phyloP scores from a whole-genome alignment of 768 basidiomycete species.

The Psilocybe subaeruginosa region DNA sequence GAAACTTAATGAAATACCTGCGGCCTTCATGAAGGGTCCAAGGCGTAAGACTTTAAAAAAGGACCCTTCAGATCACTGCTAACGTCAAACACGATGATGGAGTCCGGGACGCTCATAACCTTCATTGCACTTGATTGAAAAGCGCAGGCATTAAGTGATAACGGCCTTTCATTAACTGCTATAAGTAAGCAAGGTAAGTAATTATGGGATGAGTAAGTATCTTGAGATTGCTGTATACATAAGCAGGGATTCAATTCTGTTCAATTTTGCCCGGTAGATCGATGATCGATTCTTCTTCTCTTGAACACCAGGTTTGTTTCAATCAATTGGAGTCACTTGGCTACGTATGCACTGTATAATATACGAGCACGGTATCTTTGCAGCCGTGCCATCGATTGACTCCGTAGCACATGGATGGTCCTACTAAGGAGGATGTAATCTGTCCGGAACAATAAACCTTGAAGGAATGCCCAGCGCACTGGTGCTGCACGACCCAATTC shows the following conservation, averaged over 20 bases:
- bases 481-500: neutral
- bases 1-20: neutral
- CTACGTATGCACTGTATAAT: too few species aligned
- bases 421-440: neutral
- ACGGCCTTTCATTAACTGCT: neutral
- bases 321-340: too few species aligned
- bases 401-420: neutral
- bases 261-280: neutral
- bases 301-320: too few species aligned
- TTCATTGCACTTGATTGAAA: slow-evolving; percentile 9
- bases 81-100: neutral
- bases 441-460: neutral
- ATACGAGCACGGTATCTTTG: neutral
- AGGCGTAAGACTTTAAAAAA: neutral
- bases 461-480: neutral
- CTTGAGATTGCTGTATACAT: too few species aligned
- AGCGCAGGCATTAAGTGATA: slow-evolving; percentile 2
- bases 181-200: neutral
- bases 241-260: neutral
- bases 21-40: neutral
- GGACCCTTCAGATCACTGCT: neutral
- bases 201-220: neutral
- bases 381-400: neutral
- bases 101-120: neutral
- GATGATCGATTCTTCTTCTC: neutral